Conservation (phyloP, 2,329 filamentous ascomycete genomes). For the Ceratocystiopsis brevicomis region DNA sequence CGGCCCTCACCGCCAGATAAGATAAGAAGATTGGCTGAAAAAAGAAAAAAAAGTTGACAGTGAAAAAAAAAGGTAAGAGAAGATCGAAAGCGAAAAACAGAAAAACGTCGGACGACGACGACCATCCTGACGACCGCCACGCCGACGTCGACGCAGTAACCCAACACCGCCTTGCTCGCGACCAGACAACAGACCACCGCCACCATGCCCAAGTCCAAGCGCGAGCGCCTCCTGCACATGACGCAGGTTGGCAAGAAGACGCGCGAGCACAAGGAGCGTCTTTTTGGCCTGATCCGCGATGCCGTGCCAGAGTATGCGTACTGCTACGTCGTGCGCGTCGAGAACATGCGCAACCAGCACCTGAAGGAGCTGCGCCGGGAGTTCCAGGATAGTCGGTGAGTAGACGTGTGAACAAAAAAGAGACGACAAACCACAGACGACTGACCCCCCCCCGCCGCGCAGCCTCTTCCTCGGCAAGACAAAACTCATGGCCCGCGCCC, state of each 20-base stretch:
- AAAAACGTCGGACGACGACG: constrained; percentile 1
- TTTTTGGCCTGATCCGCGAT: constrained; percentile 77
- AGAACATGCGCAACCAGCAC: constrained; percentile 97
- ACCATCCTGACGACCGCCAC: not conserved
- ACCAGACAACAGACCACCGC: constrained; percentile 1
- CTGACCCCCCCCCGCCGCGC: constrained; percentile 2
- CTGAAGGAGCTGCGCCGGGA: constrained; percentile 78
- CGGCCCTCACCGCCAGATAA: not conserved
- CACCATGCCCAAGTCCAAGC: constrained; percentile 91
- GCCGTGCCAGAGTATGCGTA: constrained; percentile 70
- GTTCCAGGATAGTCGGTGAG: constrained; percentile 65
- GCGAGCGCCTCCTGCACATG: constrained; percentile 72
- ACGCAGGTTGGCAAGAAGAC: constrained; percentile 86
- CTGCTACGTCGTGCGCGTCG: constrained; percentile 82
- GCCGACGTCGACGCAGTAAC: too few relatives aligned
- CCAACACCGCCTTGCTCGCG: too few relatives aligned
- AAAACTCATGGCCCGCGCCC: constrained; percentile 93
- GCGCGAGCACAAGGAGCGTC: constrained; percentile 74
- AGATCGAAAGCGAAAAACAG: constrained; percentile 1
- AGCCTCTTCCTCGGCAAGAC: constrained; percentile 98
- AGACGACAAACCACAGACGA: not conserved
- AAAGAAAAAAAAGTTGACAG: not conserved
- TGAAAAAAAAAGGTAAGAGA: too few relatives aligned
- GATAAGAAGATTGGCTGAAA: too few relatives aligned
- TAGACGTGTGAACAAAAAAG: not conserved